Base-by-base conservation (phyloP, 495 filamentous ascomycete genomes). In the Antarctomyces pellizariae region DNA sequence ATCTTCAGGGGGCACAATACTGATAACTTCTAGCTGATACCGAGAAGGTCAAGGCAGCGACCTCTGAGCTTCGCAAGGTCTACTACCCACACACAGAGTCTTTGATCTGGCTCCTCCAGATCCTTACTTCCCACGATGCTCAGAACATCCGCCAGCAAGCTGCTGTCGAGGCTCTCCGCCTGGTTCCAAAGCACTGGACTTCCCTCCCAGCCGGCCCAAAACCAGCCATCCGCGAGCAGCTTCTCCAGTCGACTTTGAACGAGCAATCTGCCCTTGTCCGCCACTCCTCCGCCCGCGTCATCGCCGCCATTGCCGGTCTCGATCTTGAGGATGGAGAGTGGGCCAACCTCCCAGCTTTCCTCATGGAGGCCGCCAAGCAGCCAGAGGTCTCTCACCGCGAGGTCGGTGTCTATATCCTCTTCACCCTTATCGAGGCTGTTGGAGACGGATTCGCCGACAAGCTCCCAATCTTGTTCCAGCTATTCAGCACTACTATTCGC, bases 371-470 rank as follows among this genome's bases (percentile, higher is more conserved):
- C 16, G 69, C 72, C 17, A 67, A 56, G 32, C 78, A 64, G 36
- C 50, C 56, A 21, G 70, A 72, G 35, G 65, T 76, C 24, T 59
- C 61, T 16, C 75, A 92, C 50, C 70, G 89, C 26, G 82, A 89
- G 39, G 77, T 95, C 18, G 79, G 71, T 22, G 67, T 82, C 33
- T 97, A 86, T 50, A 78, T 97, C 35, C 69, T 95, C 26, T 92
- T 67, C 54, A 86, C 80, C 26, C 62, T 90, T 11, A 57, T 97
- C 3, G 86, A 97, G 48, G 67, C 70, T 23, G 63, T 90, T 19
- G 77, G 76, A 8, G 69, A 80, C 38, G 56, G 61, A 21, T 78
- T 90, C 38, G 61, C 64, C 38, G 76, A 79, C 36, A 68, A 79
- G 42, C 63, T 79, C 38, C 44, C 54, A 23, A 69, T 76, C 35